Evolutionary conservation across 2,329 filamentous ascomycete species (phyloP), one percentile per base, ranked within the genome.

Genomic region (Paraconiothyrium brasiliense): DNA sequence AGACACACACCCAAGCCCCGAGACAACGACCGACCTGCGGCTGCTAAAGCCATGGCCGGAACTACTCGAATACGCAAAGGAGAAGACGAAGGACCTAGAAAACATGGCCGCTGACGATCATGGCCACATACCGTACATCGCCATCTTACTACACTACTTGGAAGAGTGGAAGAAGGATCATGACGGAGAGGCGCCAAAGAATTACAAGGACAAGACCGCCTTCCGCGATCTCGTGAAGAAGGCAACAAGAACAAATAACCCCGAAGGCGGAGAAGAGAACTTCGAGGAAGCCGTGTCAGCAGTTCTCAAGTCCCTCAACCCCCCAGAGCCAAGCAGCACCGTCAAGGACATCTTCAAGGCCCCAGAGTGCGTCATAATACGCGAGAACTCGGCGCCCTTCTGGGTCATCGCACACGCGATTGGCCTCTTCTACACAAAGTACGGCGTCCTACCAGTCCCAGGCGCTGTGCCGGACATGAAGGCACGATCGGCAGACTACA

Each of bases 381-480:
- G 74, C 9, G 62, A 76, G 11, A 71, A 78, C 61, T 85, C 85
- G 0, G 83, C 91, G 0, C 87, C 86, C 60, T 98, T 99, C 81
- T 99, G 96, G 95, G 80, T 94, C 63, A 94, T 97, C 68, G 91
- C 92, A 9, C 85, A 89, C 58, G 94, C 94, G 0, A 84, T 98
- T 58, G 89, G 89, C 62, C 75, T 85, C 22, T 99, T 99, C 78
- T 90, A 94, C 77, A 78, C 86, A 10, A 87, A 87, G 58, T 88
- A 97, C 74, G 81, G 85, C 8, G 85, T 90, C 32, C 84, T 99
- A 5, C 95, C 95, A 16, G 83, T 99, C 0, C 90, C 94, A 0
- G 96, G 95, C 13, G 89, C 90, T 3, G 83, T 99, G 1, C 95
- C 96, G 1, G 95, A 99, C 77, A 99, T 99, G 95, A 99, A 99